phyloP scores from a whole-genome alignment of 2,329 filamentous ascomycete species.

The Pyrenochaeta sp. region DNA sequence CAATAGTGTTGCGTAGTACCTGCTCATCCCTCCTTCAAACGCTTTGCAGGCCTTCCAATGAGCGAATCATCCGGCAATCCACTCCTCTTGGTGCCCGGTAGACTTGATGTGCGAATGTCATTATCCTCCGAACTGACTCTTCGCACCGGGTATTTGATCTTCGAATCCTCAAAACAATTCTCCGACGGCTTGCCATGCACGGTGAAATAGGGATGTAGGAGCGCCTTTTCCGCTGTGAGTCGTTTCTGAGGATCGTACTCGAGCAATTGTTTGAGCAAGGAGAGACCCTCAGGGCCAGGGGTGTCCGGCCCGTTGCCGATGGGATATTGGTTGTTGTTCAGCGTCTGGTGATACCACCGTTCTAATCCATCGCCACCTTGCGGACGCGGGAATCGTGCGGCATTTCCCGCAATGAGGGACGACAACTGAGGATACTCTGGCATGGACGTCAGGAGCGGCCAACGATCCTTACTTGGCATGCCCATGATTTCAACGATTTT shows the following conservation, averaged over 20 bases:
- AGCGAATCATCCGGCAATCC: slow-evolving; percentile 83
- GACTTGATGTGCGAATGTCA: slow-evolving; percentile 87
- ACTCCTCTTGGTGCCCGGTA: slow-evolving; percentile 90
- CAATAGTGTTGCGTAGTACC: neutral
- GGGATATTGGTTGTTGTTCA: slow-evolving; percentile 58
- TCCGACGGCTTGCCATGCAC: slow-evolving; percentile 68
- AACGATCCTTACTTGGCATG: slow-evolving; percentile 84
- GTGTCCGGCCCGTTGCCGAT: slow-evolving; percentile 46
- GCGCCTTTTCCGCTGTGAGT: slow-evolving; percentile 83
- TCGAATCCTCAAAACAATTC: slow-evolving; percentile 91
- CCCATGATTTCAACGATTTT: slow-evolving; percentile 98
- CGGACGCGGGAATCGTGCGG: slow-evolving; percentile 59
- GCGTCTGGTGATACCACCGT: slow-evolving; percentile 65
- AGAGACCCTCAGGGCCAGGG: slow-evolving; percentile 74
- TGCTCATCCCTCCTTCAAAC: slow-evolving; percentile 58
- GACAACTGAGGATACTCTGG: slow-evolving; percentile 82
- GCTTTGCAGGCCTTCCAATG: slow-evolving; percentile 63
- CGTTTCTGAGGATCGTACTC: slow-evolving; percentile 93
- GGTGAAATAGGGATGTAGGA: slow-evolving; percentile 90
- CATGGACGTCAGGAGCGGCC: slow-evolving; percentile 85
- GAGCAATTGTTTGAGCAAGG: slow-evolving; percentile 80
- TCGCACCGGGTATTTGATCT: slow-evolving; percentile 87
- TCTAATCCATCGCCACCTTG: slow-evolving; percentile 66
- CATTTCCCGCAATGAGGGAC: slow-evolving; percentile 56
- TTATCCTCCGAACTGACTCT: slow-evolving; percentile 95